Evolutionary conservation across 208 protist genomes (phyloP), one percentile per base, ranked within the genome.

Genomic region (Leishmania aethiopica): DNA sequence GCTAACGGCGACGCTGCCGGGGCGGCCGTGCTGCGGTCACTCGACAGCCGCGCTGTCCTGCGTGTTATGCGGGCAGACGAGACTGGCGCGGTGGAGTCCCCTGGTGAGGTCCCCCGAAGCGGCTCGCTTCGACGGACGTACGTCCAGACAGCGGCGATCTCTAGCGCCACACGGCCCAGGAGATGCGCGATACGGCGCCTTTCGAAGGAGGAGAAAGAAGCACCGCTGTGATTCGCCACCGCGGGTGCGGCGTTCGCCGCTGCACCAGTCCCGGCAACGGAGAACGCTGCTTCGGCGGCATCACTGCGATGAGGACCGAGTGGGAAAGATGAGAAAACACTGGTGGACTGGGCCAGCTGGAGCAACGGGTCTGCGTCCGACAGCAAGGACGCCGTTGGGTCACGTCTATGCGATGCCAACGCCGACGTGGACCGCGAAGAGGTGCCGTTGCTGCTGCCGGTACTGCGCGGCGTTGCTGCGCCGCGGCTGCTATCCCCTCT

Each of bases 151-250:
- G 82, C 83, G 4, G 79, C 84, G 51, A 92, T 86, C 72, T 93
- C 92, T 45, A 90, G 84, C 42, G 89, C 89, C 13, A 90, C 75
- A 53, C 89, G 88, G n/a, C 88, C 92, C 51, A 95, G 82, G 51
- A 95, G 85, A 45, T 89, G 84, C 1, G 85, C 85, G 11, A 95
- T 84, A 59, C 92, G 90, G 75, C 83, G 78, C 15, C 86, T 79
- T 76, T 95, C 92, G 81, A 95, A 95, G 10, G 79, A 73, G n/a
- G 89, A 92, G 37, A 95, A 83, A 35, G 80, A 69, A 28, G 84
- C 25, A n/a, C 49, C 45, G 70, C 81, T 74, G 49, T 25, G 32
- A 42, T 45, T 22, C 22, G 35, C 57, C 22, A 40, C 75, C 22
- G 57, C 51, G 17, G 57, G 2, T 17, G 75, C 42, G 37, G 75